Conservation (phyloP, 495 filamentous ascomycete species). For the Rhypophila decipiens region DNA sequence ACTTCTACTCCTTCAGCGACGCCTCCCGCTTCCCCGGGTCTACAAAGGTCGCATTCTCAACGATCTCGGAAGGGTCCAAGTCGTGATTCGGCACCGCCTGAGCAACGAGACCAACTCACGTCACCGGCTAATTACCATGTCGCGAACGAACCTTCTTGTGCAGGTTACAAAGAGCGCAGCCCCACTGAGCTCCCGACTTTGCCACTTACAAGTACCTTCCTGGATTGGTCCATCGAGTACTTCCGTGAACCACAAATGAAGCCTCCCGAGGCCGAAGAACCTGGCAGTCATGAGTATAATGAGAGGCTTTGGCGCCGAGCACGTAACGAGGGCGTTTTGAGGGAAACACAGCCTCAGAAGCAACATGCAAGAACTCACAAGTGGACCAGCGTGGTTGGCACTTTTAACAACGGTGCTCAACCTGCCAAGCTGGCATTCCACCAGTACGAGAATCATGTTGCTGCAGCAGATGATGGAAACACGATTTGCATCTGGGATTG, state of each 20-base stretch:
- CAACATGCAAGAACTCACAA: constrained; percentile 71
- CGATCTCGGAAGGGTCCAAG: constrained; percentile 52
- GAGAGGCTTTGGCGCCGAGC: constrained; percentile 86
- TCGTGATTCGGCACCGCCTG: constrained; percentile 58
- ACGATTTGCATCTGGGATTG: constrained; percentile 92
- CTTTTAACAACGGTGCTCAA: constrained; percentile 81
- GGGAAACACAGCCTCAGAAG: constrained; percentile 89
- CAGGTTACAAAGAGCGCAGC: constrained; percentile 59
- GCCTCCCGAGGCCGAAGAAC: constrained; percentile 88
- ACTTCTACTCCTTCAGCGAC: constrained; percentile 19
- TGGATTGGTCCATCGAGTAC: constrained; percentile 96
- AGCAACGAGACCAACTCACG: constrained; percentile 65
- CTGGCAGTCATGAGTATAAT: constrained; percentile 96
- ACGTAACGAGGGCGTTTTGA: constrained; percentile 86
- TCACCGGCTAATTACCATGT: constrained; percentile 67
- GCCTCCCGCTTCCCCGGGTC: constrained; percentile 26
- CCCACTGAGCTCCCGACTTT: constrained; percentile 50
- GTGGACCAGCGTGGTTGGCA: constrained; percentile 71
- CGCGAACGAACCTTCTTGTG: constrained; percentile 68
- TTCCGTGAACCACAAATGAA: constrained; percentile 99
- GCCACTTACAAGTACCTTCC: constrained; percentile 74
- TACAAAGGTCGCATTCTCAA: constrained; percentile 37
- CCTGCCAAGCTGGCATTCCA: constrained; percentile 92
- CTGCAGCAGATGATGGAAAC: constrained; percentile 89
- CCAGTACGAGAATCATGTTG: constrained; percentile 93